phyloP scores from a whole-genome alignment of 768 basidiomycete genomes.

The Mycena belliarum region DNA sequence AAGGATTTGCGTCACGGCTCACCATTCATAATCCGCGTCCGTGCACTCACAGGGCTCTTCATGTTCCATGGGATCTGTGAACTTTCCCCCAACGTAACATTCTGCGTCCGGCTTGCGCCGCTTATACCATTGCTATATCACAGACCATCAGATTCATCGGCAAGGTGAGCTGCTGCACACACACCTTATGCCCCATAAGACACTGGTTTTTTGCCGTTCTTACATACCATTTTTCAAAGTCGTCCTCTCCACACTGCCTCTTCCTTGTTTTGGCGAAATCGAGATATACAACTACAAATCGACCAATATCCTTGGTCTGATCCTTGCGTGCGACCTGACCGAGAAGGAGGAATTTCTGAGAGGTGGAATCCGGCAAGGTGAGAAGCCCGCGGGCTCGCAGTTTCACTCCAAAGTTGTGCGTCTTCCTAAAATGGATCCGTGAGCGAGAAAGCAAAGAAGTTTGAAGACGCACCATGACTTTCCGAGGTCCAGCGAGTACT shows the following conservation, averaged over 20 bases:
- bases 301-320: conserved; percentile 49
- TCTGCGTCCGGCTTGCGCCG: conserved; percentile 80
- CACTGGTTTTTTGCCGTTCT: conserved; percentile 68
- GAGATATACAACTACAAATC: conserved; percentile 73
- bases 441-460: conserved; percentile 1
- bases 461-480: conserved; percentile 67
- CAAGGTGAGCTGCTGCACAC: conserved; percentile 15
- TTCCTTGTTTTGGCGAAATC: conserved; percentile 76
- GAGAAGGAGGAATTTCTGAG: conserved; percentile 91
- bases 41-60: conserved; percentile 84
- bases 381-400: conserved; percentile 77
- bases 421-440: conserved; percentile 49
- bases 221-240: conserved; percentile 91
- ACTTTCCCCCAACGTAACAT: conserved; percentile 92
- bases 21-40: conserved; percentile 95
- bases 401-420: conserved; percentile 67
- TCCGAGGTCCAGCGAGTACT: conserved; percentile 84
- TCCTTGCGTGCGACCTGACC: conserved; percentile 72
- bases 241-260: conserved; percentile 65
- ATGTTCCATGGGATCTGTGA: conserved; percentile 78
- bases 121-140: conserved; percentile 84
- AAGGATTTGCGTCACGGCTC: neutral
- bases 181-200: conserved; percentile 91
- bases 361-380: conserved; percentile 92
- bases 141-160: neutral